Base-by-base conservation (phyloP, 208 protist species). In the Angomonas ambiguus region DNA sequence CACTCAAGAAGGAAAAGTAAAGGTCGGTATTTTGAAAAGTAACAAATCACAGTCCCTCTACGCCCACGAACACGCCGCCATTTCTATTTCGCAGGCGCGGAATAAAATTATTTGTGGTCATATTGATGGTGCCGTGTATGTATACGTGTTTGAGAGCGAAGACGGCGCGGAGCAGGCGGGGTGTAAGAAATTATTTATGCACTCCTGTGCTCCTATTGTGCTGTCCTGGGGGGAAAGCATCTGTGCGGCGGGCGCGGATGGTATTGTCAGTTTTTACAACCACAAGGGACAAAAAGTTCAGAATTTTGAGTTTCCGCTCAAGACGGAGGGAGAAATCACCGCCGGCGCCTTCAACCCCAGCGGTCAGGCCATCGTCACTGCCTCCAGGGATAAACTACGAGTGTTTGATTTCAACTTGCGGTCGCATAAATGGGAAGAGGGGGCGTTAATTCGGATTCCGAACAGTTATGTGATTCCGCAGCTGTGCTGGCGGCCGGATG, bases 31-130 rank as follows among this genome's bases (percentile, higher is more conserved):
- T 57, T 68, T 98, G 31, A 93, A 94, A 56, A 87, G 80, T 11
- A 98, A 98, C 79, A 98, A 97, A 76, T 88, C 93, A 2, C 87
- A 93, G 59, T 91, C 85, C 1, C 80, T 99, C 35, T 98, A 97
- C 85, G 60, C 76, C 18, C 79, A 97, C 66, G 96, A 98, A 38
- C 87, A 94, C 71, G 71, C 85, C 28, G 93, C 94, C 35, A 83
- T 98, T 11, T 86, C 86, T 41, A 69, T 98, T 60, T 75, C 75
- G 53, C 59, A 77, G 32, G 86, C 66, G 59, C 59, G 75, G 30
- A 85, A 88, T 62, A 84, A 84, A 28, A 66, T 98, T n/a, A 57
- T 98, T 20, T 88, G 78, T 41, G 97, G 94, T 20, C 96, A 98
- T 72, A 38, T 97, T 2, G 97, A 99, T 74, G 95, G 96, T 31